Base-by-base conservation (phyloP, 164 flowering plant species). In the Protea cynaroides region DNA sequence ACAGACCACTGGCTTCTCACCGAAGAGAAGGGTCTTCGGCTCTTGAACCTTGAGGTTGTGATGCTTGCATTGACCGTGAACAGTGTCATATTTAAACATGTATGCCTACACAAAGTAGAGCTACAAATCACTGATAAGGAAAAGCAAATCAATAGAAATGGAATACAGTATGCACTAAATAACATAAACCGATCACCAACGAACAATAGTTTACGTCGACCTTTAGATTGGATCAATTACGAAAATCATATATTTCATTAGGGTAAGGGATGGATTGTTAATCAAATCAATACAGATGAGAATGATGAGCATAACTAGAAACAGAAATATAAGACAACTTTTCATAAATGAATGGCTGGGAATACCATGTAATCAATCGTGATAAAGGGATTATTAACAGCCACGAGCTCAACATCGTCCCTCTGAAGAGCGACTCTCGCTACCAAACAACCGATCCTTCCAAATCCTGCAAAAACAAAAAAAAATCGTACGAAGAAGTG, bases 11-110 rank as follows among this genome's bases (percentile, higher is more conserved):
- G 83, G 61, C 74, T 83, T 84, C 69, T 86, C 90, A 34, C 90
- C 95, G 59, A 92, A 89, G 64, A 89, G 92, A 75, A 92, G 92
- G 43, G 96, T 87, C 66, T 92, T 87, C 0, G 75, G 56, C 71
- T 92, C 98, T 86, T 85, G 79, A 7, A 87, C 83, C 69, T 75
- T 82, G 23, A 89, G 15, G 11, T 87, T 95, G 63, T 78, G 75
- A 47, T 88, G 88, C 75, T 89, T 91, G 90, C 91, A 87, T 57
- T 77, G 89, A 22, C 96, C 97, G 49, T 89, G 92, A 23, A 85
- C 92, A 69, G 66, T 82, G 74, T 91, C 97, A 56, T 91, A 92
- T 79, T 89, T 89, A 61, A 92, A 89, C 97, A 92, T 92, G 70
- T 89, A 89, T 24, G 85, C 81, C 97, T 92, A 69, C 71, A 36